A percentile compares a stretch with the other conserved stretches of the same genome.
Conservation (phyloP, 176 grass and related monocot species). For the Stipa capillata region DNA sequence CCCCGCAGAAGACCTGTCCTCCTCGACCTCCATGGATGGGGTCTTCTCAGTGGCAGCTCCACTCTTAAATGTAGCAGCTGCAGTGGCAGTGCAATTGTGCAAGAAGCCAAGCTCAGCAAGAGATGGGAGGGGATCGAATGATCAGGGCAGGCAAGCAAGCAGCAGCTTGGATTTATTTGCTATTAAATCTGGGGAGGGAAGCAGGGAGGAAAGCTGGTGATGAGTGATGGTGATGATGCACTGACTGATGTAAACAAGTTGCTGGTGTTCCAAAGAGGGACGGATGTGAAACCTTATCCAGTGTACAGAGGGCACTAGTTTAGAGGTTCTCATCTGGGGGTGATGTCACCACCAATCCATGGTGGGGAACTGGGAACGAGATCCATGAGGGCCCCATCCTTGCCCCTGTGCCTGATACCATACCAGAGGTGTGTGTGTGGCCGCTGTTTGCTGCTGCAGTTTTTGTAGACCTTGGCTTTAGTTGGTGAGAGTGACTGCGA, state of each 20-base stretch:
- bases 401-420: neutral
- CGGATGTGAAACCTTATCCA: slow-evolving; percentile 17
- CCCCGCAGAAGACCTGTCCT: slow-evolving; percentile 12
- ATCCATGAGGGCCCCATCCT: neutral
- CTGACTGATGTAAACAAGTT: too few species aligned
- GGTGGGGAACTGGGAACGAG: too few species aligned
- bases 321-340: neutral
- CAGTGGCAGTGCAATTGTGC: neutral
- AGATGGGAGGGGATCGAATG: too few species aligned
- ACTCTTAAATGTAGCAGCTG: too few species aligned
- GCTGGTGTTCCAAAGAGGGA: too few species aligned
- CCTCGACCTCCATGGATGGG: slow-evolving; percentile 17
- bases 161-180: neutral
- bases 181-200: neutral
- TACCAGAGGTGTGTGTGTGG: too few species aligned
- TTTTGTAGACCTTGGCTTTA: neutral
- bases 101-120: neutral
- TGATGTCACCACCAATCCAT: neutral
- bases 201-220: slow-evolving; percentile 1
- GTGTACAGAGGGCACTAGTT: slow-evolving; percentile 11
- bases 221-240: slow-evolving; percentile 22
- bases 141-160: neutral
- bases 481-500: neutral
- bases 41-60: too few species aligned
- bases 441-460: too few species aligned